phyloP scores from a whole-genome alignment of 441 rosid species.

The Biscutella laevigata region DNA sequence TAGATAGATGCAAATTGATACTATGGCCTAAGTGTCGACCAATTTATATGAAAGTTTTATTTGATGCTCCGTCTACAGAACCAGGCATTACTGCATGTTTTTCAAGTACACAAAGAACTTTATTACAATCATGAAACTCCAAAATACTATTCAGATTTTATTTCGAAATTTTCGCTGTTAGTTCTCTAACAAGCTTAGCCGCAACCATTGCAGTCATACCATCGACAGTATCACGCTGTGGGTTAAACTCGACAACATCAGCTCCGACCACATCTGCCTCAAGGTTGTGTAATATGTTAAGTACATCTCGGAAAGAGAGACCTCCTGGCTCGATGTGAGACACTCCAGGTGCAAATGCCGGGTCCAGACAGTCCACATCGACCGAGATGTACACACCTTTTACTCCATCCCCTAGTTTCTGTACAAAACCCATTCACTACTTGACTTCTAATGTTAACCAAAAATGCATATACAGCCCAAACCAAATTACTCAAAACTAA shows the following conservation, averaged over 20 bases:
- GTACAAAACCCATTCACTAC: conserved; percentile 13
- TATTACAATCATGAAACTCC: not conserved
- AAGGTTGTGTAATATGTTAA: conserved; percentile 82
- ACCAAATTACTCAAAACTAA: not conserved
- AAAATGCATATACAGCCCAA: not conserved
- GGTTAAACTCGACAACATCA: conserved; percentile 94
- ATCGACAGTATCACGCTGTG: conserved; percentile 95
- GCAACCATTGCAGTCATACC: conserved; percentile 99
- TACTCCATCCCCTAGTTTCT: conserved; percentile 96
- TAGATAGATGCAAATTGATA: not conserved
- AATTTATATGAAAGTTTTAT: not conserved
- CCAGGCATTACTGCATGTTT: conserved; percentile 1
- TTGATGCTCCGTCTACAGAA: not conserved
- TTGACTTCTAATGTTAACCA: not conserved
- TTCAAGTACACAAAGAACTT: not conserved
- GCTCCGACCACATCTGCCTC: conserved; percentile 82
- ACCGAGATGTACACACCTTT: conserved; percentile 86
- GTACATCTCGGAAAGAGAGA: conserved; percentile 85
- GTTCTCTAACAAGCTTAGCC: conserved; percentile 94
- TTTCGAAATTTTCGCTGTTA: conserved; percentile 83
- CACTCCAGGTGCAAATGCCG: conserved; percentile 98
- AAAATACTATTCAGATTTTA: conserved; percentile 21
- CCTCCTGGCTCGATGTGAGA: conserved; percentile 99
- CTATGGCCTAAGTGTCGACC: not conserved
- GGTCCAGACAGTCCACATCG: conserved; percentile 94